Base-by-base conservation (phyloP, 495 filamentous ascomycete genomes). In the Bathelium albidoporum region DNA sequence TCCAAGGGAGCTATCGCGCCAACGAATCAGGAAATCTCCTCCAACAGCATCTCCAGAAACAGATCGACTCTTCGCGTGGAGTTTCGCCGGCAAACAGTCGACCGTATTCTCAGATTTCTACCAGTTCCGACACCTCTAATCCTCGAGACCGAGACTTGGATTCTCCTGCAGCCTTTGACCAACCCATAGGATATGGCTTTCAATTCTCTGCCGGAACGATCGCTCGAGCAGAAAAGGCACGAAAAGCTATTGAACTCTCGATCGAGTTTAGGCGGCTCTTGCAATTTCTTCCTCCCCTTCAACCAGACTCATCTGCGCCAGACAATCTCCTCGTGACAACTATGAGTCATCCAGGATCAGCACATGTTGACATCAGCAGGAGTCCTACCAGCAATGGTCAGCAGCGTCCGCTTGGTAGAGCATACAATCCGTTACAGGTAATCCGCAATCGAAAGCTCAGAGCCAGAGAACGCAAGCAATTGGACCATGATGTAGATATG, bases 401-500 rank as follows among this genome's bases (percentile, higher is more conserved):
- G 12, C 66, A 65, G 31, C 66, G 71, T 43, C 69, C 61, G 20
- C 67, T 84, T 39, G 84, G 85, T 29, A 83, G 91, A 58, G 68
- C 71, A 1, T 96, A 96, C 68, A 93, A 97, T 71, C 92, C 91
- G 4, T 78, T 97, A 26, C 92, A 97, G 69, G 87, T 85, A 67
- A 86, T 96, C 58, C 84, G 92, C 22, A 95, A 97, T 68, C 81
- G 91, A 26, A 88, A 89, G 65, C 80, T 92, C 3, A 81, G 92
- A 59, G 85, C 86, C 60, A 80, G 89, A 29, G 88, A 91, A 71
- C 79, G 87, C 32, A 84, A 82, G 62, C 72, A 80, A 0, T 84
- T 95, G 39, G 83, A 92, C 68, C 80, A 85, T 18, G 83, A 88
- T 52, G 77, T 80, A n/a, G 83, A 88, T 59, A 88, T 88, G 1